These are phyloP conservation scores for Penicillium sp. DNA, from an alignment of 2,329 filamentous ascomycete genomes.

Conservation along the genomic window DNA sequence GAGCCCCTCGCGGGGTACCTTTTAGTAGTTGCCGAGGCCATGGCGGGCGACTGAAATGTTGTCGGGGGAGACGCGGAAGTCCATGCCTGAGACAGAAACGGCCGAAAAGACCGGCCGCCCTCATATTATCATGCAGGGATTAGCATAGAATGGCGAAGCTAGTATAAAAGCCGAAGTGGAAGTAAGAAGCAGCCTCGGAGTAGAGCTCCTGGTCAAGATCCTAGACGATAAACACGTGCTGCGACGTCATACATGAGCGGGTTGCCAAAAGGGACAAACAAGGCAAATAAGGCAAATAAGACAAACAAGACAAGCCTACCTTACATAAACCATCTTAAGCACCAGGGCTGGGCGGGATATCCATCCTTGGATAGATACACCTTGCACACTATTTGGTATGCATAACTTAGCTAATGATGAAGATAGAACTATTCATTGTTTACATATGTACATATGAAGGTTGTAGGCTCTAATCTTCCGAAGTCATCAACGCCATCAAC, in stretches of 20 bases:
- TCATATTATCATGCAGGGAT: slow-evolving; percentile 45
- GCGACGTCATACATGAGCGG: slow-evolving; percentile 7
- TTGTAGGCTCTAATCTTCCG: neutral
- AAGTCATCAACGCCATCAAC: neutral
- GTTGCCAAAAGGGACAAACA: neutral
- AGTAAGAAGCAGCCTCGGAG: neutral
- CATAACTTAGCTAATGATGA: neutral
- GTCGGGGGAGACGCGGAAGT: slow-evolving; percentile 33
- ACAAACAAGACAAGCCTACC: too few relatives aligned
- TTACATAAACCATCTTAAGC: too few relatives aligned
- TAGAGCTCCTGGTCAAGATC: neutral
- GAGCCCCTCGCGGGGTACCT: slow-evolving; percentile 20
- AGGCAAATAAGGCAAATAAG: neutral
- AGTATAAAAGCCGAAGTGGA: neutral
- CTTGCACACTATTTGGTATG: neutral
- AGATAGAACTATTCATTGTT: neutral
- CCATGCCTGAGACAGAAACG: slow-evolving; percentile 50
- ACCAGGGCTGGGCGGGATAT: too few relatives aligned
- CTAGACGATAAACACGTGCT: slow-evolving; percentile 6
- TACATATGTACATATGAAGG: too few relatives aligned
- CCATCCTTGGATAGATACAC: neutral
- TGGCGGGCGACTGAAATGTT: slow-evolving; percentile 21
- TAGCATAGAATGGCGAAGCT: slow-evolving; percentile 5
- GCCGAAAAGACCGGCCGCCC: slow-evolving; percentile 48
- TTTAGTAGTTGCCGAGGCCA: slow-evolving; percentile 25